Evolutionary conservation across 192 early-diverging fungal species (phyloP).

Genomic region (Pilaira anomala): DNA sequence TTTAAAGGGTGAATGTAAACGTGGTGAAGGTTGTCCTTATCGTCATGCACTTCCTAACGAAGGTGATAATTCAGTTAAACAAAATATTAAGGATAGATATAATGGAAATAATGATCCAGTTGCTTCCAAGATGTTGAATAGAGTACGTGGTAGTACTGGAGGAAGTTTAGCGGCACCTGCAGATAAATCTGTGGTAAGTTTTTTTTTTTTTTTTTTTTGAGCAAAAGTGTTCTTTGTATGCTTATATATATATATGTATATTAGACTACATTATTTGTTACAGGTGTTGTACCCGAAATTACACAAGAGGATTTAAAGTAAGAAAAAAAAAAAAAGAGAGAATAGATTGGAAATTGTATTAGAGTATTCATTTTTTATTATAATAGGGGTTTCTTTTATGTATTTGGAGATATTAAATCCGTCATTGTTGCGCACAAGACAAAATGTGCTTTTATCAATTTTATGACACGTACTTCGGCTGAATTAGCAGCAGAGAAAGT

Average conservation of each 20-base stretch:
- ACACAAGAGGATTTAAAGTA: slow-evolving; percentile 69
- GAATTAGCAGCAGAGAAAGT: slow-evolving; percentile 76
- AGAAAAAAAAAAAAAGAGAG: neutral
- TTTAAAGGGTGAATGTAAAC: slow-evolving; percentile 90
- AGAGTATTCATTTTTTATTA: neutral
- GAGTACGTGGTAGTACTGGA: slow-evolving; percentile 51
- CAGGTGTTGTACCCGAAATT: slow-evolving; percentile 71
- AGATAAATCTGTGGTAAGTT: slow-evolving; percentile 69
- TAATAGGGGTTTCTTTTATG: slow-evolving; percentile 62
- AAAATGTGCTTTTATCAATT: slow-evolving; percentile 92
- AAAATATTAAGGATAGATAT: slow-evolving; percentile 95
- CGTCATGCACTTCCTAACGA: slow-evolving; percentile 90
- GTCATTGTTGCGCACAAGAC: slow-evolving; percentile 76
- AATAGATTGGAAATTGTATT: neutral
- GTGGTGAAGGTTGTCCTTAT: slow-evolving; percentile 94
- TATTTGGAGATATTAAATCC: slow-evolving; percentile 88
- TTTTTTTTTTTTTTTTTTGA: slow-evolving; percentile 2
- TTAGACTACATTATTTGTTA: slow-evolving; percentile 81
- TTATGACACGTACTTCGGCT: slow-evolving; percentile 70
- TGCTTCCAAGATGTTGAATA: slow-evolving; percentile 74
- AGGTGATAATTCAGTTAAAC: slow-evolving; percentile 72
- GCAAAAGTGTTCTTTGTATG: too few species aligned
- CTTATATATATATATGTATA: neutral
- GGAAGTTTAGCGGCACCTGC: slow-evolving; percentile 60
- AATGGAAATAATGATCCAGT: slow-evolving; percentile 94